phyloP scores from a whole-genome alignment of 306 rosid genomes.

The Cyamopsis tetragonoloba region DNA sequence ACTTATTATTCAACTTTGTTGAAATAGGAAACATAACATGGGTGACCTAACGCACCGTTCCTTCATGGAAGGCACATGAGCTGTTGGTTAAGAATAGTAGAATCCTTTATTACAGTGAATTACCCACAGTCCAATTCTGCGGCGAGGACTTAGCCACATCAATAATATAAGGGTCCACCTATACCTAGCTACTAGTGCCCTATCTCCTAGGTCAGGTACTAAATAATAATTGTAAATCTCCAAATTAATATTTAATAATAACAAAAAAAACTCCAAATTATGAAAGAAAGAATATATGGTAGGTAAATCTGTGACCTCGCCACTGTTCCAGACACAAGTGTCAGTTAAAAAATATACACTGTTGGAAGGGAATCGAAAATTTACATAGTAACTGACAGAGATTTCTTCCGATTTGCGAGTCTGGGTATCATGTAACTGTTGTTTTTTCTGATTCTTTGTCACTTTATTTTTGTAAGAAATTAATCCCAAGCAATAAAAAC shows the following conservation, averaged over 20 bases:
- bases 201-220: background rate
- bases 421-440: conserved; percentile 27
- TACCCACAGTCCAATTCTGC: conserved; percentile 36
- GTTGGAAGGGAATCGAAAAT: conserved; percentile 21
- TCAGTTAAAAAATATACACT: conserved; percentile 26
- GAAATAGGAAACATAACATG: conserved; percentile 22
- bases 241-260: background rate
- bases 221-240: background rate
- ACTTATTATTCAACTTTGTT: background rate
- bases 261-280: too few species aligned
- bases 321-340: conserved; percentile 21
- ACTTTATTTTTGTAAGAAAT: background rate
- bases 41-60: conserved; percentile 8
- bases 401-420: conserved; percentile 26
- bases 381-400: conserved; percentile 13
- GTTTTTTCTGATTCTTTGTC: background rate
- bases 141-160: conserved; percentile 31
- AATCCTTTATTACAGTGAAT: conserved; percentile 24
- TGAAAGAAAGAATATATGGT: too few species aligned
- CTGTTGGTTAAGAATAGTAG: conserved; percentile 42
- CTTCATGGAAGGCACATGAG: conserved; percentile 47
- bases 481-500: background rate
- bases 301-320: conserved; percentile 23
- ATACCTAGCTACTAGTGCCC: background rate
- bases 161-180: conserved; percentile 5